Evolutionary conservation across 148 eudicot genomes (phyloP), one percentile per base, ranked within the genome.

Genomic region (Polygonum aviculare): DNA sequence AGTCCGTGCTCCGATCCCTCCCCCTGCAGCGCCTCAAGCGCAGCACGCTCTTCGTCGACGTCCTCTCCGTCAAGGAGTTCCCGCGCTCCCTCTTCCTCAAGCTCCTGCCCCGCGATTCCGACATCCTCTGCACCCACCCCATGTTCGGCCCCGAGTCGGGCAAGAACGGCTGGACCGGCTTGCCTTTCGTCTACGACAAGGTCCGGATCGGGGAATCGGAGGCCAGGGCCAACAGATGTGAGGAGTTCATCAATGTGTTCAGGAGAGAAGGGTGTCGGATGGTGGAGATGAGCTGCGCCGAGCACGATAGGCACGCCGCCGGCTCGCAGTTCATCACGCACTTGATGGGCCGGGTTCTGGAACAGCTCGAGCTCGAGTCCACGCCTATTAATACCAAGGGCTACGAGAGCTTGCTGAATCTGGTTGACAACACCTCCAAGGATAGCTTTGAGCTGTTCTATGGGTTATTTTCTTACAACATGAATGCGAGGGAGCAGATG

Each of bases 131-230:
- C 59, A 94, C 97, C 3, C 98, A 94, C 74, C 98, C 98, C 1
- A 94, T 94, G 98, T 94, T 94, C 78, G 98, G 98, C 0, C 98
- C 98, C 3, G 97, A 91, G 60, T 88, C 93, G 12, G 98, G 93
- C 33, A 91, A 90, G 59, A 55, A 86, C 7, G 73, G 89, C 5
- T 94, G 98, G 97, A 81, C 72, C 4, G 85, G 80, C 19, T 80
- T 94, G 18, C 86, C 91, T 0, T 87, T 94, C 78, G 97, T 94
- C 40, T 94, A 82, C 40, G 97, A 94, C 41, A 91, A 85, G 81
- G 98, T 94, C 57, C 77, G 97, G 72, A 82, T 94, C 75, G 98
- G 95, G 47, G 52, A 62, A 7, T 82, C 74, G 1, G 86, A 86
- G 38, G 41, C 86, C 18, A 86, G 93, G 75, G 54, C 80, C 35